Evolutionary conservation across 257 asterid species (phyloP).

Genomic region (Fraxinus cuspidata): DNA sequence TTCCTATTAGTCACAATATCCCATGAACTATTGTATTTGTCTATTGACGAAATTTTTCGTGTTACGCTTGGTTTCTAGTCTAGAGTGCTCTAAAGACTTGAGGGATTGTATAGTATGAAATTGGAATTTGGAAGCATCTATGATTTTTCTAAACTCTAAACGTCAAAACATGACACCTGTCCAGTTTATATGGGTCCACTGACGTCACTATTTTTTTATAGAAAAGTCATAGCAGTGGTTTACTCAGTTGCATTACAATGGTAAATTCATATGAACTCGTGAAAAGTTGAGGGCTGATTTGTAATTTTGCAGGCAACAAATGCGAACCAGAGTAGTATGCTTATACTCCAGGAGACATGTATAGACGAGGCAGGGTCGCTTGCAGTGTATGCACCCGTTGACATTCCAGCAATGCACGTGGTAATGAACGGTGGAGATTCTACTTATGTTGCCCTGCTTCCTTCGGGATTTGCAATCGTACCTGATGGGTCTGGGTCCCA

Average conservation of each 20-base stretch:
- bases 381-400: conserved; percentile 97
- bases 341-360: conserved; percentile 86
- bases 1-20: too few relatives aligned
- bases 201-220: conserved; percentile 20
- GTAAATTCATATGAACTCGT: not conserved
- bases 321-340: conserved; percentile 79
- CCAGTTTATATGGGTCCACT: conserved; percentile 29
- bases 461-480: conserved; percentile 83
- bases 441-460: conserved; percentile 81
- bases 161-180: conserved; percentile 54
- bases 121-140: conserved; percentile 42
- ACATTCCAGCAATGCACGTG: conserved; percentile 87
- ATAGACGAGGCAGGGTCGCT: conserved; percentile 82
- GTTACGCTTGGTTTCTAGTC: too few relatives aligned
- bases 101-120: conserved; percentile 32
- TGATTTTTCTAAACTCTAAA: conserved; percentile 6
- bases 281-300: conserved; percentile 19
- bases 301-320: conserved; percentile 52
- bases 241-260: conserved; percentile 30
- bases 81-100: too few relatives aligned
- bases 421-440: conserved; percentile 99
- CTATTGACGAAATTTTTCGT: too few relatives aligned
- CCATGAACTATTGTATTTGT: too few relatives aligned
- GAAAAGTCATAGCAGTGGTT: conserved; percentile 33
- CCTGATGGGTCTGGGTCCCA: conserved; percentile 79